Evolutionary conservation across 2,329 filamentous ascomycete species (phyloP).

Genomic region (Shiraia sp.): DNA sequence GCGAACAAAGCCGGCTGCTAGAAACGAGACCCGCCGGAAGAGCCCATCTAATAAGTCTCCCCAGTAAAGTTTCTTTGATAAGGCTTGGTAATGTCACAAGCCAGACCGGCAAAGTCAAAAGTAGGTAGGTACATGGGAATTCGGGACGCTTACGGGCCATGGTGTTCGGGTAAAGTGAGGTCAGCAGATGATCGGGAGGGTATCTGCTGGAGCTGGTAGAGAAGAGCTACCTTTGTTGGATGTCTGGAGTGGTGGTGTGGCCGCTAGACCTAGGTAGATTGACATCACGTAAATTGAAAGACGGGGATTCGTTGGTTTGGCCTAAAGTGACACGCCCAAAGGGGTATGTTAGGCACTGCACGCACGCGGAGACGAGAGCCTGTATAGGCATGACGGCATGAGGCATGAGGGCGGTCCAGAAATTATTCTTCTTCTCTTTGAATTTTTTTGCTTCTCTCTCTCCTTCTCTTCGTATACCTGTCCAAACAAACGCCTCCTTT

Average conservation of each 20-base stretch:
- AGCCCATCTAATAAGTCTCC: too few species aligned
- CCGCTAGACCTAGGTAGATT: conserved; percentile 21
- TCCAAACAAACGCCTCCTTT: too few species aligned
- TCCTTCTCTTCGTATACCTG: too few species aligned
- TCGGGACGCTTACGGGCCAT: too few species aligned
- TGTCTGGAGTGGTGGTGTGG: conserved; percentile 10
- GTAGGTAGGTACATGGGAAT: too few species aligned
- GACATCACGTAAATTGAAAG: conserved; percentile 38
- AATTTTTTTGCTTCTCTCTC: conserved; percentile 10
- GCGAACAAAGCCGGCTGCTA: too few species aligned
- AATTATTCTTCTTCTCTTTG: conserved; percentile 1
- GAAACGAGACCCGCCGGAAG: too few species aligned
- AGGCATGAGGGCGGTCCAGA: conserved; percentile 11
- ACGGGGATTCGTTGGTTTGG: conserved; percentile 27
- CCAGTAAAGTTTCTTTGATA: not conserved
- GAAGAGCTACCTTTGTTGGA: conserved; percentile 5
- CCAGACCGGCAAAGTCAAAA: too few species aligned
- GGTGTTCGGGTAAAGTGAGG: too few species aligned
- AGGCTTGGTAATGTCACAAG: conserved; percentile 1
- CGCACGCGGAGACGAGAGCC: conserved; percentile 8
- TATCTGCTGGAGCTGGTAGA: conserved; percentile 3
- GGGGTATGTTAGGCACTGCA: conserved; percentile 4
- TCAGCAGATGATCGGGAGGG: too few species aligned
- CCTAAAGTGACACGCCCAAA: too few species aligned
- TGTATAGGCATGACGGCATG: conserved; percentile 27